A percentile compares a stretch with the other conserved stretches of the same genome.
These are phyloP conservation scores for Irpex sp. DNA, from an alignment of 1,284 basidiomycete genomes.

Conservation along the genomic window DNA sequence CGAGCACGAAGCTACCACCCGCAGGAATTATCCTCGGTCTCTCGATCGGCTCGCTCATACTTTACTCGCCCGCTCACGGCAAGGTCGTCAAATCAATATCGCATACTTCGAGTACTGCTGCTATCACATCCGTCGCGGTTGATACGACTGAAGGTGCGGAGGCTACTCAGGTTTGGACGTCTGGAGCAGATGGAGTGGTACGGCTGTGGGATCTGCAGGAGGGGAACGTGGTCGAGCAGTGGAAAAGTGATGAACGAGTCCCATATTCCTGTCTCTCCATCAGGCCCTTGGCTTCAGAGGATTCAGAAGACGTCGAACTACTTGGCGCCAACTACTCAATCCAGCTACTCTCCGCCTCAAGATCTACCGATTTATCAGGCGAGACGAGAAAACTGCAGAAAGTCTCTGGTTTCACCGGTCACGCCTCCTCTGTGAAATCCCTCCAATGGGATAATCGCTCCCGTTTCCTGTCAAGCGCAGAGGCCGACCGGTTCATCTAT, in stretches of 20 bases:
- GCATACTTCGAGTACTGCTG: slow-evolving; percentile 47
- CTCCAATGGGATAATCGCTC: slow-evolving; percentile 49
- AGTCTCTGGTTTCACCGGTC: slow-evolving; percentile 57
- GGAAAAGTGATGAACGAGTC: slow-evolving; percentile 53
- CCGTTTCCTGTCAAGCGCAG: slow-evolving; percentile 68
- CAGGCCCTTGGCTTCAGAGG: slow-evolving; percentile 32
- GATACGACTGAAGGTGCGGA: slow-evolving; percentile 21
- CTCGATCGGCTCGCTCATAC: slow-evolving; percentile 49
- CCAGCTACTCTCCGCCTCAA: slow-evolving; percentile 40
- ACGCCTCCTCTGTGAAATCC: slow-evolving; percentile 54
- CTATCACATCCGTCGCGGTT: slow-evolving; percentile 46
- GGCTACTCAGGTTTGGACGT: slow-evolving; percentile 43
- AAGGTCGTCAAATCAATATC: slow-evolving; percentile 52
- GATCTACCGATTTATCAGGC: slow-evolving; percentile 22
- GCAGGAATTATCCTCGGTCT: slow-evolving; percentile 54
- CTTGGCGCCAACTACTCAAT: slow-evolving; percentile 61
- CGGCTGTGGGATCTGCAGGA: slow-evolving; percentile 56
- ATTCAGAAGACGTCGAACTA: slow-evolving; percentile 36
- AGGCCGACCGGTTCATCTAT: slow-evolving; percentile 74
- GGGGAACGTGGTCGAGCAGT: slow-evolving; percentile 42
- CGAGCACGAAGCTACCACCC: slow-evolving; percentile 17
- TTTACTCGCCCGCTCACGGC: slow-evolving; percentile 59
- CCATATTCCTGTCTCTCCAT: slow-evolving; percentile 52
- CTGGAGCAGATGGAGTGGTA: slow-evolving; percentile 51
- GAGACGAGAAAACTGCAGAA: slow-evolving; percentile 39